These are phyloP conservation scores for Nasturtium officinale DNA, from an alignment of 345 rosid species.

Conservation along the genomic window DNA sequence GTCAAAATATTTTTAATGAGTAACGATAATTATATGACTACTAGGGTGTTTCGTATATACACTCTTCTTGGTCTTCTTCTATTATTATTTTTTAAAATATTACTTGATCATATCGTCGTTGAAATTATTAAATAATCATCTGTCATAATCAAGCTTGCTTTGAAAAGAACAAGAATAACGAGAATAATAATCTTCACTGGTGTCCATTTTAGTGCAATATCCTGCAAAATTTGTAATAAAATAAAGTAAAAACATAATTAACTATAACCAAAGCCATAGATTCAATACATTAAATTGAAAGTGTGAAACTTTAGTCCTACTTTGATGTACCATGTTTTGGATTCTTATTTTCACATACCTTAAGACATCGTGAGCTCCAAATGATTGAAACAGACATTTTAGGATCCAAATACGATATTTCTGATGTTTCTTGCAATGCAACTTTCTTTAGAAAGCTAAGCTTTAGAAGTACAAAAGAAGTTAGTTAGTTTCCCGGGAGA, in stretches of 20 bases:
- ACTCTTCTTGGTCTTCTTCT: neutral
- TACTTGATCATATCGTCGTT: slow-evolving; percentile 30
- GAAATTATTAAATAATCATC: slow-evolving; percentile 49
- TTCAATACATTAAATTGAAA: neutral
- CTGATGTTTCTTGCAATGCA: slow-evolving; percentile 39
- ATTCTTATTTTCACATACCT: slow-evolving; percentile 42
- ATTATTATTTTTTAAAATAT: neutral
- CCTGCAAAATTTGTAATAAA: slow-evolving; percentile 38
- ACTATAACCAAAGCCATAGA: neutral
- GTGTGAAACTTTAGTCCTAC: slow-evolving; percentile 8
- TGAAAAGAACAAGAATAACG: slow-evolving; percentile 48
- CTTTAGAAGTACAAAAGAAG: neutral
- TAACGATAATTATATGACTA: neutral
- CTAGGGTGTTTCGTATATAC: neutral
- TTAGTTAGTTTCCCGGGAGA: neutral
- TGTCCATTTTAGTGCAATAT: slow-evolving; percentile 61
- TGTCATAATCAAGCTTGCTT: slow-evolving; percentile 45
- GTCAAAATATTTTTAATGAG: slow-evolving; percentile 19
- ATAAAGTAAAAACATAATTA: neutral
- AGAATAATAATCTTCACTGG: slow-evolving; percentile 48
- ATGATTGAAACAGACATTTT: slow-evolving; percentile 32
- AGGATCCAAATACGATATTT: slow-evolving; percentile 23
- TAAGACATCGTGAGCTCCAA: slow-evolving; percentile 55
- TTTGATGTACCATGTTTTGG: slow-evolving; percentile 1
- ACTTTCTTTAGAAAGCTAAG: no score